These are phyloP conservation scores for Zygosaccharomyces sapae DNA, from an alignment of 1,139 yeast genomes.

Conservation along the genomic window DNA sequence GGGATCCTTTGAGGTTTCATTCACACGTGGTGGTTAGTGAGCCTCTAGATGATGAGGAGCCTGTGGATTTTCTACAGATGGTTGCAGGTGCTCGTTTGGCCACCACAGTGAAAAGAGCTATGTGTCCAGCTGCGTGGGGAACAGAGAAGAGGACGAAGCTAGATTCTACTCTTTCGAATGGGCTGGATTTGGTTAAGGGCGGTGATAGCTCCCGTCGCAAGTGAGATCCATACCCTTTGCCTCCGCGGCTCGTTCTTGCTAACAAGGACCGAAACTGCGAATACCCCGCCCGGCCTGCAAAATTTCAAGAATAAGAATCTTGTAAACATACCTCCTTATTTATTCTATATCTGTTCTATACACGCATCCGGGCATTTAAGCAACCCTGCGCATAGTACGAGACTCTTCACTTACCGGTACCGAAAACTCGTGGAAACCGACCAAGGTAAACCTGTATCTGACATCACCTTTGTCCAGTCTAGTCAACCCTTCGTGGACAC, in stretches of 20 bases:
- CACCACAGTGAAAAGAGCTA: slow-evolving; percentile 88
- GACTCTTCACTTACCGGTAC: slow-evolving; percentile 10
- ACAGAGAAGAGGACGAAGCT: slow-evolving; percentile 21
- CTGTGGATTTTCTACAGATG: slow-evolving; percentile 52
- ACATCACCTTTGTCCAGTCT: slow-evolving; percentile 53
- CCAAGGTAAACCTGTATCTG: slow-evolving; percentile 59
- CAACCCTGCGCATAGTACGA: too few species aligned
- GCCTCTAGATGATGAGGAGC: slow-evolving; percentile 43
- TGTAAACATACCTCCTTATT: too few species aligned
- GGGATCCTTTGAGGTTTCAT: slow-evolving; percentile 87
- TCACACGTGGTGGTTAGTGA: slow-evolving; percentile 75
- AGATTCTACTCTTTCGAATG: slow-evolving; percentile 64
- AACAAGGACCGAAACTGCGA: too few species aligned
- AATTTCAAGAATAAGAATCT: too few species aligned
- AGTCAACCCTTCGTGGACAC: slow-evolving; percentile 48
- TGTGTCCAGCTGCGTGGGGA: slow-evolving; percentile 53
- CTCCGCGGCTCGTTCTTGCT: too few species aligned
- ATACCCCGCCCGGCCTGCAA: too few species aligned
- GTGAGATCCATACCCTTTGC: too few species aligned
- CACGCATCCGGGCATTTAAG: too few species aligned
- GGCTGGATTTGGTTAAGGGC: slow-evolving; percentile 67
- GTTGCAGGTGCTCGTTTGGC: slow-evolving; percentile 86
- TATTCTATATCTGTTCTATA: too few species aligned
- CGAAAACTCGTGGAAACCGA: slow-evolving; percentile 38
- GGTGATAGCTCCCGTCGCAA: too few species aligned